Evolutionary conservation across 495 filamentous ascomycete genomes (phyloP), one percentile per base, ranked within the genome.

Genomic region (Lasiosphaeris hirsuta): DNA sequence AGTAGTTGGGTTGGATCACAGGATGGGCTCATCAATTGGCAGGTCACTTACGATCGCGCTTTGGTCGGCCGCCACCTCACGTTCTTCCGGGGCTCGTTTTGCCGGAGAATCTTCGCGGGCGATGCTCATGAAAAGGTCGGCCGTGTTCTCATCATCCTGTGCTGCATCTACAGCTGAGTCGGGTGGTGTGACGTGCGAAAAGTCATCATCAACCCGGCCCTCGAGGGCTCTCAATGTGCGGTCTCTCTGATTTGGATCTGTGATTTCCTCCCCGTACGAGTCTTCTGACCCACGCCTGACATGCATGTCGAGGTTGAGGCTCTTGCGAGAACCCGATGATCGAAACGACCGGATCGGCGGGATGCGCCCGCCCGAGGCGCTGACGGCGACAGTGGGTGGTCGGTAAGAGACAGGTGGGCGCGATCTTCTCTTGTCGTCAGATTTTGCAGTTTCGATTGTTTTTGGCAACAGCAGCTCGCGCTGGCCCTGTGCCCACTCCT

Each of bases 41-140:
- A 47, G 46, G 17, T 18, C 15, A 75, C 76, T 76, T 72, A 80
- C 77, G 33, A 74, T 62, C 33, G 67, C 62, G 50, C 67, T 72
- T 51, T 68, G 65, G 15, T 66, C 75, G 8, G 73, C 71, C 8
- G 59, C 57, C 18, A 44, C 59, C 33, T 59, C 63, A 30, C 66
- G 59, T 5, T 64, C 56, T 19, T 72, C 70, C 35, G 56, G 56
- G 15, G 53, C 57, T 43, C 71, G 75, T 33, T 65, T 59, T 38
- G 72, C 23, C 5, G 23, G 23, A 30, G 23, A 55, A 40, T 80
- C 76, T 57, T 84, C 79, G 35, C 72, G 64, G 15, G 81, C 81
- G 46, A 81, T 78, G 35, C 68, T 74, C 44, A 84, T 73, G 56
- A 84, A 84, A 23, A 82, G 61, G 65, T 84, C 81, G 47, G 75